These are phyloP conservation scores for Fistulinella prunicolor DNA, from an alignment of 768 basidiomycete species.

Conservation along the genomic window DNA sequence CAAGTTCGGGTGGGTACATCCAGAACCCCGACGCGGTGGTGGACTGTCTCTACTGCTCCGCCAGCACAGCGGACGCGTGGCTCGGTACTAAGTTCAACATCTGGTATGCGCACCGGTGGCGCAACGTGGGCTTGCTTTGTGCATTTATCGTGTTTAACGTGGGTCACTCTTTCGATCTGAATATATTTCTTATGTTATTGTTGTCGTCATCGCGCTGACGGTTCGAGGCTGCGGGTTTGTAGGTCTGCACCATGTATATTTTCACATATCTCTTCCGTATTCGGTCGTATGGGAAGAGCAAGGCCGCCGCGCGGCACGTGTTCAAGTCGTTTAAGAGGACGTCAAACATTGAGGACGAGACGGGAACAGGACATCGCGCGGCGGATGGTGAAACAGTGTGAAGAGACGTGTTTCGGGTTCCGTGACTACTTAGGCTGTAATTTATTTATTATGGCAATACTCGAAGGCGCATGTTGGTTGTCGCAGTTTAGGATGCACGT, in stretches of 20 bases:
- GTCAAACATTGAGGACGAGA: neutral
- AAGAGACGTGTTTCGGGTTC: no score
- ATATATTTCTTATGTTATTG: neutral
- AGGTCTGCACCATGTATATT: constrained; percentile 46
- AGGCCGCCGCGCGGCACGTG: neutral
- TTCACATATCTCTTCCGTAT: constrained; percentile 61
- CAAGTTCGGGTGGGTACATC: constrained; percentile 46
- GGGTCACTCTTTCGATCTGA: constrained; percentile 24
- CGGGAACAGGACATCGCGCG: neutral
- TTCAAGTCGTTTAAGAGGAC: neutral
- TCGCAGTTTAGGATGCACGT: no score
- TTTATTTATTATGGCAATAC: no score
- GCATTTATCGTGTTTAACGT: constrained; percentile 45
- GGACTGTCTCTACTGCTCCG: constrained; percentile 54
- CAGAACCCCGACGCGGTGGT: constrained; percentile 36
- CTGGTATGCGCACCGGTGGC: constrained; percentile 49
- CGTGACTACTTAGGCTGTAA: no score
- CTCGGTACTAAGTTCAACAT: constrained; percentile 50
- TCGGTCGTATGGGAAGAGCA: constrained; percentile 22
- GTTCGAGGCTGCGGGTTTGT: neutral
- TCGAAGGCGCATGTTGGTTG: no score
- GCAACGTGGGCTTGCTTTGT: constrained; percentile 46
- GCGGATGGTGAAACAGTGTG: no score
- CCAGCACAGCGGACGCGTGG: constrained; percentile 57
- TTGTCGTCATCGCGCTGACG: neutral